Evolutionary conservation across 2,329 filamentous ascomycete species (phyloP), one percentile per base, ranked within the genome.

Genomic region (Rhynchosporium secalis): DNA sequence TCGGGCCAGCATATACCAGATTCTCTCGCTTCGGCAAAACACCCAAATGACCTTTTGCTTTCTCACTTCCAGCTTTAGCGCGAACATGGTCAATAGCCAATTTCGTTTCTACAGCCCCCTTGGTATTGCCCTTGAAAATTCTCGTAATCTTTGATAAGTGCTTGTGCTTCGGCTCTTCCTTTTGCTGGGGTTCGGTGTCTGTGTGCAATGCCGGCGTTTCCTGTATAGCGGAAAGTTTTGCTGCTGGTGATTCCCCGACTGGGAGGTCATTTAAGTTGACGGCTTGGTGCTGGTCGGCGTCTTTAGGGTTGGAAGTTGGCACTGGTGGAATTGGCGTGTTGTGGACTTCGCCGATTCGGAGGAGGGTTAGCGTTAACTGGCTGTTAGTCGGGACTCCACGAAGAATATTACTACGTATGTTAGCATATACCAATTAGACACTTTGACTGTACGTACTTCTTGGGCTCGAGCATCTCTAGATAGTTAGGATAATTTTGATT

Each of bases 381-480:
- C 90, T 90, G 72, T 96, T 94, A 1, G 91, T 96, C 0, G 91
- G 92, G 0, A 94, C 87, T 2, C 90, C 90, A 71, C 89, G 91
- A 55, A 96, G 83, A 1, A 95, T 73, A 0, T 88, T 91, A 73
- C 92, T 92, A 63, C 88, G 83, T 10, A 92, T 76, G 43, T 62
- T 52, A 45, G 49, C 36, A 51, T n/a, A 9, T 3, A 29, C 12
- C 15, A 36, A 46, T 40, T 31, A 38, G 3, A n/a, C 8, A 3
- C 38, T 9, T 6, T 41, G 43, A 26, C 12, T 10, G 1, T 15
- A 48, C 46, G 9, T 58, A 63, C 62, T 65, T 65, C 29, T 60
- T 63, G 1, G 56, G 57, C 69, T 92, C 86, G 12, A 93, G 78
- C 6, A 91, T 78, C 68, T 88, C 89, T 70, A 90, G 81, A 90